Conservation (phyloP, 2,329 filamentous ascomycete species). For the Stagonosporopsis tanaceti region DNA sequence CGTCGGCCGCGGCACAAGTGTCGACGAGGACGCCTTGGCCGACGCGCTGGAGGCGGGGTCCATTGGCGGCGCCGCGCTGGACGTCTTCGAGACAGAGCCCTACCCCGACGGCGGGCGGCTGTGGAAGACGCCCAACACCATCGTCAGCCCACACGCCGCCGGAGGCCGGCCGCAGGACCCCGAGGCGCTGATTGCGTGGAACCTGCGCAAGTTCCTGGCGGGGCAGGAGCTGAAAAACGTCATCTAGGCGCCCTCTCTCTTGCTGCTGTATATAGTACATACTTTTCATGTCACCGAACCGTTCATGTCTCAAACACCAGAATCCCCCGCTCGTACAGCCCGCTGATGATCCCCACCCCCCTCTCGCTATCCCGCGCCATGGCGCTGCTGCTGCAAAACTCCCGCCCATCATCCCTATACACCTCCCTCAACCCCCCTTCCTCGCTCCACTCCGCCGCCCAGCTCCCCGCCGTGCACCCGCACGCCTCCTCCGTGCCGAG, state of each 20-base stretch:
- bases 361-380: slow-evolving; percentile 49
- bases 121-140: slow-evolving; percentile 61
- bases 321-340: slow-evolving; percentile 53
- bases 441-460: slow-evolving; percentile 52
- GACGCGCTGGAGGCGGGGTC: slow-evolving; percentile 71
- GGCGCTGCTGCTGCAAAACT: slow-evolving; percentile 48
- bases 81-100: slow-evolving; percentile 79
- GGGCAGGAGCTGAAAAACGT: slow-evolving; percentile 67
- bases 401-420: slow-evolving; percentile 43
- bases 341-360: slow-evolving; percentile 48
- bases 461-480: slow-evolving; percentile 43
- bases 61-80: slow-evolving; percentile 78
- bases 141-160: slow-evolving; percentile 65
- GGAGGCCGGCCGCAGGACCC: slow-evolving; percentile 68
- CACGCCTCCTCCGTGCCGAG: slow-evolving; percentile 33
- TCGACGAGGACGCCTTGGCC: slow-evolving; percentile 75
- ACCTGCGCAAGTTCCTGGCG: slow-evolving; percentile 67
- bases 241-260: slow-evolving; percentile 38
- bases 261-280: not conserved
- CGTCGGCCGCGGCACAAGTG: slow-evolving; percentile 77
- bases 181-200: slow-evolving; percentile 67
- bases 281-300: not conserved
- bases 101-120: slow-evolving; percentile 60
- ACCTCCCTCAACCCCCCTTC: slow-evolving; percentile 44
- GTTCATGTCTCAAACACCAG: slow-evolving; percentile 42